Conservation (phyloP, 768 basidiomycete genomes). For the Megacollybia marginata region DNA sequence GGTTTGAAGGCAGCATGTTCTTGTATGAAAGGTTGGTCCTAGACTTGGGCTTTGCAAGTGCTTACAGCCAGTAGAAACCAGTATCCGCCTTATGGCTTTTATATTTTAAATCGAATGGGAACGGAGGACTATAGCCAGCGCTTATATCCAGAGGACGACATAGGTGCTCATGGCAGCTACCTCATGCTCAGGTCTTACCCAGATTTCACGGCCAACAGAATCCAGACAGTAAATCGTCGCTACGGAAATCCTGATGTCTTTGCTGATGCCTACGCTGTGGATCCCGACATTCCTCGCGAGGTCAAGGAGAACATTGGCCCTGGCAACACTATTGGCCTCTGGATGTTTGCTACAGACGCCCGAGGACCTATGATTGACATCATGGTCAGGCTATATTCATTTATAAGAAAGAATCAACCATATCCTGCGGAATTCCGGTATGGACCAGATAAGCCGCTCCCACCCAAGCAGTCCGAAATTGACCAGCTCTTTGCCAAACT, state of each 20-base stretch:
- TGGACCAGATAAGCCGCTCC: slow-evolving; percentile 59
- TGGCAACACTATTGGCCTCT: slow-evolving; percentile 58
- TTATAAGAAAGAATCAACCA: slow-evolving; percentile 54
- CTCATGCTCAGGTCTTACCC: slow-evolving; percentile 72
- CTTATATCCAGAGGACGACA: slow-evolving; percentile 73
- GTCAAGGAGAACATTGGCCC: slow-evolving; percentile 34
- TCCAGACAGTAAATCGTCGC: slow-evolving; percentile 10
- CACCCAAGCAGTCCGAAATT: slow-evolving; percentile 30
- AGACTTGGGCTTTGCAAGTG: not conserved
- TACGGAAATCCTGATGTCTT: slow-evolving; percentile 33
- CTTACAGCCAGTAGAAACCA: slow-evolving; percentile 38
- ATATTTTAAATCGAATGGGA: slow-evolving; percentile 76
- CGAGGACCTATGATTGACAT: slow-evolving; percentile 69
- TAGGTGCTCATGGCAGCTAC: slow-evolving; percentile 54
- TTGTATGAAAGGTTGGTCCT: slow-evolving; percentile 69
- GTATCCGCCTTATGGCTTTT: slow-evolving; percentile 81
- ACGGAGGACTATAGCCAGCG: slow-evolving; percentile 71
- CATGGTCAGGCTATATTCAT: slow-evolving; percentile 57
- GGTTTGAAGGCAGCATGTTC: slow-evolving; percentile 86
- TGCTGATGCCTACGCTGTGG: slow-evolving; percentile 38
- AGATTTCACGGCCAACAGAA: slow-evolving; percentile 44
- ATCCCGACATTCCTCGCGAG: slow-evolving; percentile 31
- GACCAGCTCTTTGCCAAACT: slow-evolving; percentile 44
- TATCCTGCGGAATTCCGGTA: slow-evolving; percentile 72
- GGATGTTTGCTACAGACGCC: slow-evolving; percentile 66